These are phyloP conservation scores for Zostera marina DNA, from an alignment of 116 monocot species.

Conservation along the genomic window DNA sequence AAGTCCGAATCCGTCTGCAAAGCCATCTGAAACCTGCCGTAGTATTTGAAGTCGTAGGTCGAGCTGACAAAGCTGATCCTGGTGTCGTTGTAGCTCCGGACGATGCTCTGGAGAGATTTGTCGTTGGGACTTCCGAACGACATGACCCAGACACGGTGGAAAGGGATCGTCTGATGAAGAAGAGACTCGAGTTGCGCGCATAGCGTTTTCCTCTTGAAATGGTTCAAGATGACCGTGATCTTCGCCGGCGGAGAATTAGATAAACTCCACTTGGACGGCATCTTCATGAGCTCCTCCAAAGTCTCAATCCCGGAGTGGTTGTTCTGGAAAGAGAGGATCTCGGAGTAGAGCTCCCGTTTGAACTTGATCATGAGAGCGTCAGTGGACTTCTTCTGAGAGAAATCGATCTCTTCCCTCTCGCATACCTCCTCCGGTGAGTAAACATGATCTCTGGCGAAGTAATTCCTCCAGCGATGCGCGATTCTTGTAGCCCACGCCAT, in stretches of 20 bases:
- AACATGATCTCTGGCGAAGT: conserved; percentile 16
- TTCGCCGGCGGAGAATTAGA: conserved; percentile 37
- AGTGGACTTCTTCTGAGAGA: conserved; percentile 71
- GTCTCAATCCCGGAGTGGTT: conserved; percentile 37
- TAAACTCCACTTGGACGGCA: conserved; percentile 54
- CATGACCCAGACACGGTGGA: conserved; percentile 79
- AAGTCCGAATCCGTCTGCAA: conserved; percentile 80
- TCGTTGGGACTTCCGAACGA: conserved; percentile 92
- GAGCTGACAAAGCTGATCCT: conserved; percentile 82
- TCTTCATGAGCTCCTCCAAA: conserved; percentile 45
- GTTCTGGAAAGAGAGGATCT: conserved; percentile 51
- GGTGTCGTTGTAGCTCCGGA: conserved; percentile 71
- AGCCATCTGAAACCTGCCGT: conserved; percentile 85
- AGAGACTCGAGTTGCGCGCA: conserved; percentile 69
- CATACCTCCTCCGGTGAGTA: conserved; percentile 31
- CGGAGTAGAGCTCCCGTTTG: conserved; percentile 63
- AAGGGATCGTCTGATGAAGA: conserved; percentile 66
- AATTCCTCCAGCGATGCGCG: conserved; percentile 64
- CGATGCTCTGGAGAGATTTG: conserved; percentile 34
- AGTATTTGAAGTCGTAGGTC: conserved; percentile 90
- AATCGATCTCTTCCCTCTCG: conserved; percentile 64
- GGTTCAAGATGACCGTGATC: conserved; percentile 77
- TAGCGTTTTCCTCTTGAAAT: conserved; percentile 84
- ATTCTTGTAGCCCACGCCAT: conserved; percentile 70
- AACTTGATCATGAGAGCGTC: conserved; percentile 67